Conservation (phyloP, 2,329 filamentous ascomycete genomes). For the Aspergillus spinulosporus region DNA sequence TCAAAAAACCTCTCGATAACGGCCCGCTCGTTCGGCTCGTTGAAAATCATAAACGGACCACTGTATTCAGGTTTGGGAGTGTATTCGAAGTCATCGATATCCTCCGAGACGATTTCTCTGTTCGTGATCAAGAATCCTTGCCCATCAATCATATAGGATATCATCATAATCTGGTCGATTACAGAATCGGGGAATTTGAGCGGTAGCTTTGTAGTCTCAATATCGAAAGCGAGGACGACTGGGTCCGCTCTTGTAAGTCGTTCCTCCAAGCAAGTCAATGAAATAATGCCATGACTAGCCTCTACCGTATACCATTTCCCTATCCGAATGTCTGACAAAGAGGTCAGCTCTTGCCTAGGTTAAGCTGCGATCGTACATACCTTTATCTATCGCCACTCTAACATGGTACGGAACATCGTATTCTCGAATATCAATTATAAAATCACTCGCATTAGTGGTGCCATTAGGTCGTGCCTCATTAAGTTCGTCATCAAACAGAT, state of each 20-base stretch:
- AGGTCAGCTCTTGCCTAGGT: slow-evolving; percentile 25
- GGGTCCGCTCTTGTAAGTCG: slow-evolving; percentile 88
- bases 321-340: slow-evolving; percentile 74
- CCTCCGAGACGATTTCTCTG: slow-evolving; percentile 93
- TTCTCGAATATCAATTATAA: slow-evolving; percentile 96
- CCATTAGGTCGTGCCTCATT: slow-evolving; percentile 76
- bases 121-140: slow-evolving; percentile 98
- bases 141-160: slow-evolving; percentile 99
- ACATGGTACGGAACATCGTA: slow-evolving; percentile 99
- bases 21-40: slow-evolving; percentile 89
- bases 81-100: slow-evolving; percentile 97
- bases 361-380: slow-evolving; percentile 43
- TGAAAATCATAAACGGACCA: slow-evolving; percentile 96
- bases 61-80: slow-evolving; percentile 96
- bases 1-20: slow-evolving; percentile 89
- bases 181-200: slow-evolving; percentile 95
- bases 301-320: slow-evolving; percentile 98
- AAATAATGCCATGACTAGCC: slow-evolving; percentile 84
- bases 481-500: slow-evolving; percentile 91
- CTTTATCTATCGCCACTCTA: slow-evolving; percentile 93
- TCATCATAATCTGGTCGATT: slow-evolving; percentile 99
- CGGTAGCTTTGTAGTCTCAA: slow-evolving; percentile 95
- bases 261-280: slow-evolving; percentile 81
- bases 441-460: slow-evolving; percentile 90
- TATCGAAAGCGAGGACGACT: slow-evolving; percentile 98